Evolutionary conservation across 208 protist genomes (phyloP), one percentile per base, ranked within the genome.

Genomic region (Angomonas ambiguus): DNA sequence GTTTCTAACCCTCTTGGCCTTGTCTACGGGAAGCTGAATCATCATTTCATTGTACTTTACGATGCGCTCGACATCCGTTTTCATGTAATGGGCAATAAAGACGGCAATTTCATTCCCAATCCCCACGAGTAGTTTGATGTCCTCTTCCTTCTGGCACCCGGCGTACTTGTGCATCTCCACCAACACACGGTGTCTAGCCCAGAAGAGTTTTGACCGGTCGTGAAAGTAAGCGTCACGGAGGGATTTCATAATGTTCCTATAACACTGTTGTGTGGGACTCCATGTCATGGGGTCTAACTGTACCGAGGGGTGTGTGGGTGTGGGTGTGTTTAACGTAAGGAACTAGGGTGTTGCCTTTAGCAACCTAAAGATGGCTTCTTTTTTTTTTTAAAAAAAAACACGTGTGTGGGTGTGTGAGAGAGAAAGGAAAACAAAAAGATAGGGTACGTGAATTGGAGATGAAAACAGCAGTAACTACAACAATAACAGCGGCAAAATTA

Each of bases 111-210:
- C 82, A 51, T 84, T 69, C 3, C 74, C 76, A 33, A 92, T 77
- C 16, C 74, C 76, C 6, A 96, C 62, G 3, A 93, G 65, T 25
- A 85, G 77, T 56, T 65, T 53, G 10, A 92, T 62, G 10, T 32
- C 22, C 28, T 78, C 76, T 42, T 67, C 73, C 25, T 87, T 79
- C 25, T 65, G 69, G 25, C 89, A 76, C 0, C 45, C 53, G 0
- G 87, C 72, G 67, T 92, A 96, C 74, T 96, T 96, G 80, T 96
- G 90, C 48, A 94, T 91, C 65, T 96, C 87, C 4, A 96, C 83
- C 18, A 92, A 75, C 6, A 88, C 86, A 38, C 88, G 87, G 62
- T 96, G 91, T 0, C 91, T 80, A 13, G 91, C 72, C 88, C 91
- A 96, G 61, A 96, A 96, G 0, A 96, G 82, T 67, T 90, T 89